Percentiles rank a stretch among this genome's conserved stretches.
These are phyloP conservation scores for Monosporascus sp. DNA, from an alignment of 2,329 filamentous ascomycete species.

Conservation along the genomic window DNA sequence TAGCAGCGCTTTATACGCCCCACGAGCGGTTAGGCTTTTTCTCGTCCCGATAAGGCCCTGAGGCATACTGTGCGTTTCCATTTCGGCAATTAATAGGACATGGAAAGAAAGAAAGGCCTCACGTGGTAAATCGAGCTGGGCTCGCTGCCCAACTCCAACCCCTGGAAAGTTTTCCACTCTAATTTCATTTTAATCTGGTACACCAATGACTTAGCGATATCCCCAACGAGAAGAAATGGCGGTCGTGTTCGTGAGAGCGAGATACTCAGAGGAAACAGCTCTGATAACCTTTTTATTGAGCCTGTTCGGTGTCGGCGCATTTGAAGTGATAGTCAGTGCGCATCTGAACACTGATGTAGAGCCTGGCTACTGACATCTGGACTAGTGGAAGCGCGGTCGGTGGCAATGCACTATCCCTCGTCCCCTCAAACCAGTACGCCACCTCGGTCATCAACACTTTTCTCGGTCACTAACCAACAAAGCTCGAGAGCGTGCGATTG, in stretches of 20 bases:
- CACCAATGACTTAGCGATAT: too few relatives aligned
- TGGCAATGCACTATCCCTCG: constrained; percentile 1
- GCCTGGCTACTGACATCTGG: background rate
- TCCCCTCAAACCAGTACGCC: background rate
- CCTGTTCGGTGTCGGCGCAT: background rate
- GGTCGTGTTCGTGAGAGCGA: background rate
- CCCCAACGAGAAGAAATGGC: background rate
- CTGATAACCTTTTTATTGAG: background rate
- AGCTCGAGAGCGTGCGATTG: background rate
- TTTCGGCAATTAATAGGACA: too few relatives aligned
- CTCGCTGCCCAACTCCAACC: too few relatives aligned
- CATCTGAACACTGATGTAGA: background rate
- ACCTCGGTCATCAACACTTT: background rate
- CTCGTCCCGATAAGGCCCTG: too few relatives aligned
- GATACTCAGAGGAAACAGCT: background rate
- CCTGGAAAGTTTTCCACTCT: too few relatives aligned
- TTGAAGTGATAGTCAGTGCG: too few relatives aligned
- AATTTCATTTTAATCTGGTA: too few relatives aligned
- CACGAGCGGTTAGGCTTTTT: too few relatives aligned
- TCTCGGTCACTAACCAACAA: background rate
- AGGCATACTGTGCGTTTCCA: too few relatives aligned
- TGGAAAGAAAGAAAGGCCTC: too few relatives aligned
- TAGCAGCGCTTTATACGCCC: too few relatives aligned
- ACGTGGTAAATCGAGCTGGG: too few relatives aligned
- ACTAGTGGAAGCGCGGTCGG: background rate